Conservation (phyloP, 106 monocot species). For the Allium sativum region DNA sequence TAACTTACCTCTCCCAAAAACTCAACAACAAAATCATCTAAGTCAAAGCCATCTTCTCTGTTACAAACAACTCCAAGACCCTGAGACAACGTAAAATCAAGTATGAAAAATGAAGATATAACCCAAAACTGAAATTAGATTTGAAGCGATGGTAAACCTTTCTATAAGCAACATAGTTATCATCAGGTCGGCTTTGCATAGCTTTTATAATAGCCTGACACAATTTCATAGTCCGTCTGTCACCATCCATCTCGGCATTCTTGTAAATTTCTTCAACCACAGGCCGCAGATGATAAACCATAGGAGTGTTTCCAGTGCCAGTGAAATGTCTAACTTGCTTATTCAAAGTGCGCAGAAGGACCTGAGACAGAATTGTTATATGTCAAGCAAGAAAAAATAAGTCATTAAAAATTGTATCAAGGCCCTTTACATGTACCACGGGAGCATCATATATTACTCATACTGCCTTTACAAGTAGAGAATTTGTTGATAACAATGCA, state of each 20-base stretch:
- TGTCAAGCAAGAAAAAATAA: not conserved
- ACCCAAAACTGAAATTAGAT: not conserved
- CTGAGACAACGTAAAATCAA: conserved; percentile 25
- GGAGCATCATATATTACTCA: too few relatives aligned
- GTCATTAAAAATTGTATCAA: too few relatives aligned
- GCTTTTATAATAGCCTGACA: conserved; percentile 66
- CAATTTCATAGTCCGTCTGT: conserved; percentile 36
- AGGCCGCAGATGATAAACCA: conserved; percentile 68
- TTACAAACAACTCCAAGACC: conserved; percentile 99
- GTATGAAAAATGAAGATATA: not conserved
- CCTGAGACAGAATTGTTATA: conserved; percentile 22
- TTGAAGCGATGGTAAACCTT: conserved; percentile 36
- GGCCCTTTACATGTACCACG: too few relatives aligned
- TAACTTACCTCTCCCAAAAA: conserved; percentile 83
- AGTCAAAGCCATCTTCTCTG: conserved; percentile 70
- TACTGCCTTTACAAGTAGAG: too few relatives aligned
- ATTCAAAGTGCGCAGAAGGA: conserved; percentile 68
- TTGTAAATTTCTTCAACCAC: conserved; percentile 76
- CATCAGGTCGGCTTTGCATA: conserved; percentile 68
- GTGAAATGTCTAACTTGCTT: conserved; percentile 80
- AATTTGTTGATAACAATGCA: too few relatives aligned
- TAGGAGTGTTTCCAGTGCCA: conserved; percentile 84
- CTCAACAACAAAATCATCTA: conserved; percentile 96
- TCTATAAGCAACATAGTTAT: conserved; percentile 97
- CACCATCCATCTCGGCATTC: conserved; percentile 58